These are phyloP conservation scores for Microsporum audouinii DNA, from an alignment of 2,329 filamentous ascomycete species.

Conservation along the genomic window DNA sequence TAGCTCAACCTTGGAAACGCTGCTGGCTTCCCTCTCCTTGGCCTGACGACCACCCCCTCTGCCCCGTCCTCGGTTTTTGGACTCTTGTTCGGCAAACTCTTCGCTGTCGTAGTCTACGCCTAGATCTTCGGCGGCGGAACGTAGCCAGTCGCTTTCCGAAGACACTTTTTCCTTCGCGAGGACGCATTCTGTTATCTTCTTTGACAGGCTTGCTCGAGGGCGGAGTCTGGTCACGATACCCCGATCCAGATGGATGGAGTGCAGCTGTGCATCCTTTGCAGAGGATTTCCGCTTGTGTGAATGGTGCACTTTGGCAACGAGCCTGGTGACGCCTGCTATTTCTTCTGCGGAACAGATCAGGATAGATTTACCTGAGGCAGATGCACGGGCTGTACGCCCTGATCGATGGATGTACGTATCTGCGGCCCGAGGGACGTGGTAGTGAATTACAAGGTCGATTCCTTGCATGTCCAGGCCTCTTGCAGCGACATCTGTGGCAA, in stretches of 20 bases:
- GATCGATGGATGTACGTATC: conserved; percentile 94
- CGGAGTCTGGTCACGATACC: conserved; percentile 66
- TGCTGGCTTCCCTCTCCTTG: conserved; percentile 60
- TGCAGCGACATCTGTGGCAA: conserved; percentile 89
- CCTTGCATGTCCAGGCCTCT: conserved; percentile 85
- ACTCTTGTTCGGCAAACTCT: conserved; percentile 55
- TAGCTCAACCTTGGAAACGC: conserved; percentile 62
- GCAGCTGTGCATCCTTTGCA: conserved; percentile 38
- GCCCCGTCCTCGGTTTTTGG: conserved; percentile 52
- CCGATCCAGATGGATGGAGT: conserved; percentile 69
- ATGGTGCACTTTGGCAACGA: conserved; percentile 80
- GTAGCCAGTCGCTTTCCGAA: conserved; percentile 75
- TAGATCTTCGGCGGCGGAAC: conserved; percentile 75
- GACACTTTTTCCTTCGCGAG: conserved; percentile 79
- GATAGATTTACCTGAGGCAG: conserved; percentile 65
- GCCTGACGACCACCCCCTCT: conserved; percentile 61
- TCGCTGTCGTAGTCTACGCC: conserved; percentile 90
- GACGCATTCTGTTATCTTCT: conserved; percentile 69
- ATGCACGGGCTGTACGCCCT: conserved; percentile 80
- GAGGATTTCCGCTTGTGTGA: conserved; percentile 44
- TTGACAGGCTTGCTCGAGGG: conserved; percentile 66
- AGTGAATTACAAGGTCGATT: conserved; percentile 84
- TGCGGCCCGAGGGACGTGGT: conserved; percentile 82
- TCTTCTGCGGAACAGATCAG: conserved; percentile 87
- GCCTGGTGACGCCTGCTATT: conserved; percentile 67